phyloP scores from a whole-genome alignment of 2,329 filamentous ascomycete species.

The Penicillium hesseltinei region DNA sequence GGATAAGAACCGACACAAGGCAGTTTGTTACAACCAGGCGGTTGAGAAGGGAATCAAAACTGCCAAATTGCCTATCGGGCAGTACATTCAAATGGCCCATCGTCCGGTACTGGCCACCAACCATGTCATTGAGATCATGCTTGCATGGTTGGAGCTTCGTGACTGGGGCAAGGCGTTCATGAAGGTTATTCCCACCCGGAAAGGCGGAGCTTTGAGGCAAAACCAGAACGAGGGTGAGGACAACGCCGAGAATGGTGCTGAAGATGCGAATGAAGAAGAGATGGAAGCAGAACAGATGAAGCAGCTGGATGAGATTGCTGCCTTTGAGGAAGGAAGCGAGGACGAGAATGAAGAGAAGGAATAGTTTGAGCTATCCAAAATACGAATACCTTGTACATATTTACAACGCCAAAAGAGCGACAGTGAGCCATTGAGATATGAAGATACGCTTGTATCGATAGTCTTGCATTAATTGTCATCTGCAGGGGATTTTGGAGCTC shows the following conservation, averaged over 20 bases:
- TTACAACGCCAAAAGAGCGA: neutral
- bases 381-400: neutral
- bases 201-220: slow-evolving; percentile 68
- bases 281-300: slow-evolving; percentile 4
- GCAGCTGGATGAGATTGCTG: slow-evolving; percentile 5
- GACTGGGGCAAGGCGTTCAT: slow-evolving; percentile 92
- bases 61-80: slow-evolving; percentile 88
- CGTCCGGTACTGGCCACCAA: slow-evolving; percentile 87
- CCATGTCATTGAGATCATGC: slow-evolving; percentile 95
- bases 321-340: slow-evolving; percentile 1
- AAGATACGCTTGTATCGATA: neutral
- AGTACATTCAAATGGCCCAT: slow-evolving; percentile 88
- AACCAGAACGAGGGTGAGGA: slow-evolving; percentile 20
- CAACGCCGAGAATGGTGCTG: slow-evolving; percentile 18
- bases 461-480: neutral
- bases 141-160: slow-evolving; percentile 83
- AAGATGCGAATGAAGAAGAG: slow-evolving; percentile 10
- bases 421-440: neutral
- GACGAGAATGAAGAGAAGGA: slow-evolving; percentile 4
- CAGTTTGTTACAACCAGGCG: slow-evolving; percentile 83
- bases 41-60: slow-evolving; percentile 74
- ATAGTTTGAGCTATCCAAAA: neutral
- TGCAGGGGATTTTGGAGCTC: neutral
- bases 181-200: slow-evolving; percentile 83
- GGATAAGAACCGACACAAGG: slow-evolving; percentile 95